phyloP scores from a whole-genome alignment of 345 rosid species.

The Noccaea bulbosa region DNA sequence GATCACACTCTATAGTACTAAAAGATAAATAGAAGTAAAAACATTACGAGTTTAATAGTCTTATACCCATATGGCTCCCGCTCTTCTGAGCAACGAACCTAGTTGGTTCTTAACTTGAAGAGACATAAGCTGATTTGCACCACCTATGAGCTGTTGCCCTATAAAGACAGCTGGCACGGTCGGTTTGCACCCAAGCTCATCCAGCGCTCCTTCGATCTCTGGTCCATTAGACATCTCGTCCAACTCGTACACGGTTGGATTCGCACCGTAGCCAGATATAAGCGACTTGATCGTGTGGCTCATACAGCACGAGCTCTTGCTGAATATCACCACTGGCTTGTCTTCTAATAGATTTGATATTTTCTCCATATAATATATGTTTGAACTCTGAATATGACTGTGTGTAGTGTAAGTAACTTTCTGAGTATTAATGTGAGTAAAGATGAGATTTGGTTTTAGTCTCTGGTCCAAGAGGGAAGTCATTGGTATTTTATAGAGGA shows the following conservation, averaged over 20 bases:
- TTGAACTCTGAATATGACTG: neutral
- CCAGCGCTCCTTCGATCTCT: conserved; percentile 61
- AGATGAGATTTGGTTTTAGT: conserved; percentile 29
- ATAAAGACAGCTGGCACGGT: conserved; percentile 81
- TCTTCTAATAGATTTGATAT: conserved; percentile 60
- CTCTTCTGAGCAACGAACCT: conserved; percentile 62
- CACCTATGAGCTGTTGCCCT: conserved; percentile 72
- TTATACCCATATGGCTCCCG: conserved; percentile 90
- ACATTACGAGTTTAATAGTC: neutral
- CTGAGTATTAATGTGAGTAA: conserved; percentile 16
- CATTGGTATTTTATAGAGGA: conserved; percentile 33
- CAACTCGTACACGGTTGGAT: conserved; percentile 41
- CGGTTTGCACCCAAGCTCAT: conserved; percentile 63
- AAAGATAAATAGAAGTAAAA: conserved; percentile 4
- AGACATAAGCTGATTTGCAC: conserved; percentile 71
- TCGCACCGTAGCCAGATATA: conserved; percentile 45
- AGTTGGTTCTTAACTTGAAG: conserved; percentile 73
- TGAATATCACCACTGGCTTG: conserved; percentile 79
- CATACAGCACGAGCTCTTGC: conserved; percentile 70
- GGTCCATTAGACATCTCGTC: conserved; percentile 53
- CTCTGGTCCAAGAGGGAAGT: conserved; percentile 21
- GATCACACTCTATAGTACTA: conserved; percentile 34
- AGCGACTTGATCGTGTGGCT: conserved; percentile 54
- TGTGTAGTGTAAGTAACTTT: neutral
- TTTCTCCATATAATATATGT: conserved; percentile 50